Percentiles rank a stretch among this genome's conserved stretches.
Evolutionary conservation across 1,139 yeast species (phyloP).

Genomic region (Williopsis jadinii): DNA sequence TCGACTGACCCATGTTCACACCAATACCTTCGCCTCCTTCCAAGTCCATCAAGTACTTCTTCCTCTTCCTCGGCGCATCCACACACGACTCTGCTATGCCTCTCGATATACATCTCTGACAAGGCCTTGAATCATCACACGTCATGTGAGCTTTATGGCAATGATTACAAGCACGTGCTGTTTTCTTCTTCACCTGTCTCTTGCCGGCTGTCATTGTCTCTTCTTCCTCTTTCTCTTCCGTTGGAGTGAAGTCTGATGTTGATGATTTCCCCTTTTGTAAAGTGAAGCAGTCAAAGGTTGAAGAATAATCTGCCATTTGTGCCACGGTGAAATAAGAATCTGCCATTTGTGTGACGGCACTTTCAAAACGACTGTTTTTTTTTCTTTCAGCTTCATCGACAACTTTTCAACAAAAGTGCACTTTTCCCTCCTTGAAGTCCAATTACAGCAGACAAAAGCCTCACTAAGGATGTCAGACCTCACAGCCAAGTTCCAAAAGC

Average conservation of each 20-base stretch:
- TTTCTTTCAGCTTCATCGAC: background rate
- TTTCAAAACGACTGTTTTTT: background rate
- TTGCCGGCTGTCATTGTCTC: background rate
- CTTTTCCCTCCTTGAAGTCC: no score
- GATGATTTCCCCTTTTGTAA: no score
- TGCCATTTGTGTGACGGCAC: background rate
- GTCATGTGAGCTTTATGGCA: conserved; percentile 86
- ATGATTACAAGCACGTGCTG: conserved; percentile 77
- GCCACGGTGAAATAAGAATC: background rate
- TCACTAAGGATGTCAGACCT: conserved; percentile 8
- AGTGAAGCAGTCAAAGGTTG: no score
- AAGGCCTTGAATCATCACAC: conserved; percentile 78
- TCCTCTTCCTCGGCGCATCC: conserved; percentile 84
- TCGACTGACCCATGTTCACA: no score
- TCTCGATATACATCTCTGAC: conserved; percentile 66
- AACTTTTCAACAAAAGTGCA: no score
- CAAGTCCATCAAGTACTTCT: conserved; percentile 67
- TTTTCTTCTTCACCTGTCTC: conserved; percentile 40
- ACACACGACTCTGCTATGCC: conserved; percentile 70
- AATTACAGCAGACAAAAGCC: no score
- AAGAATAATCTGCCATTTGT: no score
- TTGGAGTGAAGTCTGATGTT: background rate
- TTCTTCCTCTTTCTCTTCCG: background rate
- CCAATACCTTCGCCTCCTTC: conserved; percentile 9
- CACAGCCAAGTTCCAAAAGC: conserved; percentile 10